Evolutionary conservation across 2,329 filamentous ascomycete genomes (phyloP).

Genomic region (Microcera coccophila): DNA sequence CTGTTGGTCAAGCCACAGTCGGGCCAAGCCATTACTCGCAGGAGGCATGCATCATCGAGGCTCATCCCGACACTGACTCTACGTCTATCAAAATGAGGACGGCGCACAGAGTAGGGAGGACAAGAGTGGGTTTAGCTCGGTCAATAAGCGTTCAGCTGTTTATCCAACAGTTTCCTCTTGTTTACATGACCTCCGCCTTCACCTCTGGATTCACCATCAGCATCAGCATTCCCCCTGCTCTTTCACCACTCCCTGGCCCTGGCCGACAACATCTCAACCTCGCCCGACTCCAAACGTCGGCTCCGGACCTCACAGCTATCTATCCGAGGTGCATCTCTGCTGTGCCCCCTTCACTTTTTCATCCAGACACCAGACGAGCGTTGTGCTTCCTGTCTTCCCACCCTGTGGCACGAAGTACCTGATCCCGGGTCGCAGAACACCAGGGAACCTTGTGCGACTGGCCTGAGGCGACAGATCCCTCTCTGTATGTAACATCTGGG

Average conservation of each 20-base stretch:
- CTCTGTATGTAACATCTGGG: slow-evolving; percentile 11
- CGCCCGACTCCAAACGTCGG: neutral
- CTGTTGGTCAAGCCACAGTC: neutral
- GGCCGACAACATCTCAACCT: neutral
- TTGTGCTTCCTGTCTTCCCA: slow-evolving; percentile 18
- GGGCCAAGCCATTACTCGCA: neutral
- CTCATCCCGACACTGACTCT: neutral
- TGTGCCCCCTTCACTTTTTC: neutral
- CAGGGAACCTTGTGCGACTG: slow-evolving; percentile 23
- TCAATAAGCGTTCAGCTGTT: too few relatives aligned
- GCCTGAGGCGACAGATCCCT: slow-evolving; percentile 13
- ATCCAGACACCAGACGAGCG: slow-evolving; percentile 11
- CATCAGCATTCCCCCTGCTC: neutral
- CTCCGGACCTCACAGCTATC: neutral
- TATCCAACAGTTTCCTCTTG: too few relatives aligned
- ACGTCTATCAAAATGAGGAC: too few relatives aligned
- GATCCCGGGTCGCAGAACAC: slow-evolving; percentile 17
- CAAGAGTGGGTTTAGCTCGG: too few relatives aligned
- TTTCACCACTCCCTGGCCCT: neutral
- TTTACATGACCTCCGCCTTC: too few relatives aligned
- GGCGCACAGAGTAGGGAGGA: too few relatives aligned
- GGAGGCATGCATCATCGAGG: neutral
- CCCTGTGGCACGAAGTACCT: too few relatives aligned
- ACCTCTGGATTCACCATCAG: neutral
- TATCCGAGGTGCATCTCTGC: neutral